Percentiles rank a stretch among this genome's conserved stretches.
These are phyloP conservation scores for Lasiodiplodia gonubiensis DNA, from an alignment of 2,329 filamentous ascomycete genomes.

Conservation along the genomic window DNA sequence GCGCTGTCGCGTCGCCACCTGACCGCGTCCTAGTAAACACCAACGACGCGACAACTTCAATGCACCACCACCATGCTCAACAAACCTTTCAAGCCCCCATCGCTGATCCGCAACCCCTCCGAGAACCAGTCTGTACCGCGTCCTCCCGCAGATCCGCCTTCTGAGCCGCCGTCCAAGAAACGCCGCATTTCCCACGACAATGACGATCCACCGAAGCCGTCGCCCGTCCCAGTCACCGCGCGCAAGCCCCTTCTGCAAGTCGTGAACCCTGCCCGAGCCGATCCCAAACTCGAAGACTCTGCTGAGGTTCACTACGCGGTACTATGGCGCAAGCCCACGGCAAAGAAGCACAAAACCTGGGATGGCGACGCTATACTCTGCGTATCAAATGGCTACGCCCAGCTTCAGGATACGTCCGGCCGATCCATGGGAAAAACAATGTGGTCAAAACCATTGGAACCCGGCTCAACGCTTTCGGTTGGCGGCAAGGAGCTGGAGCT, in stretches of 20 bases:
- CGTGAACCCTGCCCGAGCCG: constrained; percentile 35
- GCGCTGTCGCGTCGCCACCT: constrained; percentile 13
- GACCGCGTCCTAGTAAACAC: constrained; percentile 14
- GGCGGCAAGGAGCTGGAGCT: constrained; percentile 73
- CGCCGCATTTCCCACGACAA: constrained; percentile 46
- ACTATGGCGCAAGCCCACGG: constrained; percentile 66
- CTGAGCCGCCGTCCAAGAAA: constrained; percentile 50
- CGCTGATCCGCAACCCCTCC: constrained; percentile 36
- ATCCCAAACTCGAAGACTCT: constrained; percentile 32
- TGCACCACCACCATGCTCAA: constrained; percentile 31
- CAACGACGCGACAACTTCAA: neutral
- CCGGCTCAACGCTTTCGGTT: constrained; percentile 66
- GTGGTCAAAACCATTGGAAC: constrained; percentile 62
- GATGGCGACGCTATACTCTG: constrained; percentile 72
- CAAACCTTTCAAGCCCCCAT: constrained; percentile 45
- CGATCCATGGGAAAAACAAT: constrained; percentile 65
- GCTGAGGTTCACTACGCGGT: constrained; percentile 51
- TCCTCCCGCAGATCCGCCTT: constrained; percentile 32
- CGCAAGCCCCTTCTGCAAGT: constrained; percentile 40
- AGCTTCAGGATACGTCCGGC: constrained; percentile 67
- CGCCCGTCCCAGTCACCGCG: constrained; percentile 30
- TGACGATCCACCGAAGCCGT: constrained; percentile 31
- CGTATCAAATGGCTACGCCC: constrained; percentile 62
- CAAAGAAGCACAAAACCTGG: constrained; percentile 79
- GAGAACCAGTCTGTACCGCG: constrained; percentile 26